phyloP scores from a whole-genome alignment of 768 basidiomycete species.

The Russula abietina region DNA sequence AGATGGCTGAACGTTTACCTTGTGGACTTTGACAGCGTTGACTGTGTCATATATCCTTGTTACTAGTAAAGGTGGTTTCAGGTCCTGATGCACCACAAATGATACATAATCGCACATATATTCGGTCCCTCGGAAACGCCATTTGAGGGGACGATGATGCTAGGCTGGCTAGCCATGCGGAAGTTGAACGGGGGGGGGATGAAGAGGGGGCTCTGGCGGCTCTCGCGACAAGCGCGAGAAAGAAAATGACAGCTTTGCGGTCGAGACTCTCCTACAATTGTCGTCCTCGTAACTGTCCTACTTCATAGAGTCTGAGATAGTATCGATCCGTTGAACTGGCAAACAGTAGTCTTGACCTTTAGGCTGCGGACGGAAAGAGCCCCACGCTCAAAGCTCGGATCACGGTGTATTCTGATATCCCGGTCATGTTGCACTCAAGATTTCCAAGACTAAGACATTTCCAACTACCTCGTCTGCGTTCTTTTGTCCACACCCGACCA shows the following conservation, averaged over 20 bases:
- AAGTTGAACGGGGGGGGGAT: background rate
- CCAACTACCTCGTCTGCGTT: background rate
- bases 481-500: conserved; percentile 15
- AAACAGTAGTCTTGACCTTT: too few relatives aligned
- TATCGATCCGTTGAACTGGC: too few relatives aligned
- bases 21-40: conserved; percentile 2
- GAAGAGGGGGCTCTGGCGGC: background rate
- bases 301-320: too few relatives aligned
- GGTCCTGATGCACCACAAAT: background rate
- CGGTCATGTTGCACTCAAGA: background rate
- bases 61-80: background rate
- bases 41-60: conserved; percentile 4
- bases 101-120: conserved; percentile 1
- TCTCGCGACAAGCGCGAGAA: conserved; percentile 4
- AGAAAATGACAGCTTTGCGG: background rate
- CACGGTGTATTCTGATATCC: background rate
- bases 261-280: too few relatives aligned
- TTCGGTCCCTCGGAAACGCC: background rate
- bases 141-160: background rate
- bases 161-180: background rate
- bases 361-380: too few relatives aligned
- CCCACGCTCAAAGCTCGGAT: too few relatives aligned
- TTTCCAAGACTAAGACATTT: background rate
- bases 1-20: background rate
- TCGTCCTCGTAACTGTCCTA: too few relatives aligned